Base-by-base conservation (phyloP, 1,284 basidiomycete genomes). In the Trichosporon faecale region DNA sequence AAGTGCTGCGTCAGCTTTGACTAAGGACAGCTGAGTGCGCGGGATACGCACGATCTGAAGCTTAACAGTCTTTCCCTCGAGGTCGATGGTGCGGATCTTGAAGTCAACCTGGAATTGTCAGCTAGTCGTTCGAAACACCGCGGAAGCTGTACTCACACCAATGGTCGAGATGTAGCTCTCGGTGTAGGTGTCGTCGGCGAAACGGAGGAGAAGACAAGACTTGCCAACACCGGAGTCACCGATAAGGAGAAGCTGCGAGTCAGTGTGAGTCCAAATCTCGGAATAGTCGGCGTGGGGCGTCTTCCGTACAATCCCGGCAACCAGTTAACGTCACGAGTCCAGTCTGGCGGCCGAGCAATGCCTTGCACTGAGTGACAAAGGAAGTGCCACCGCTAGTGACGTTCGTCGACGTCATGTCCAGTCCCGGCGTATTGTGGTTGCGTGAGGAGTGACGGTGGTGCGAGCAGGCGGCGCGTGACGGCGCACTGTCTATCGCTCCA, bases 11-110 rank as follows among this genome's bases (percentile, higher is more conserved):
- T 76, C 71, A 76, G 77, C 76, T 68, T 70, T 64, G 57, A 61
- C 57, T 33, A 65, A 69, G 49, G 49, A 33, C 72, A 64, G 75
- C 76, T 76, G 76, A 78, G 74, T 76, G 75, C 75, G 76, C 65
- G 61, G 68, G 46, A 40, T 25, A 74, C 95, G 86, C 82, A 98
- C 95, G 85, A 99, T 99, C 86, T 99, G 97, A 72, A 99, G 89
- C 85, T 99, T 99, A 80, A 99, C 94, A 1, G 94, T 98, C 92
- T 98, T 99, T 76, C 96, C 96, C 84, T 99, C 97, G 68, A 99
- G 88, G 85, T 99, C 97, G 84, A 99, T 98, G 64, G 97, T 99
- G 78, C 97, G 89, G 86, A 99, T 99, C 91, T 99, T 99, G 88
- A 99, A 99, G 87, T 99, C 97, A 72, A 99, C 83, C 82, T 83